Percentiles rank a stretch among this genome's conserved stretches.
These are phyloP conservation scores for Erodium trifolium DNA, from an alignment of 441 rosid species.

Conservation along the genomic window DNA sequence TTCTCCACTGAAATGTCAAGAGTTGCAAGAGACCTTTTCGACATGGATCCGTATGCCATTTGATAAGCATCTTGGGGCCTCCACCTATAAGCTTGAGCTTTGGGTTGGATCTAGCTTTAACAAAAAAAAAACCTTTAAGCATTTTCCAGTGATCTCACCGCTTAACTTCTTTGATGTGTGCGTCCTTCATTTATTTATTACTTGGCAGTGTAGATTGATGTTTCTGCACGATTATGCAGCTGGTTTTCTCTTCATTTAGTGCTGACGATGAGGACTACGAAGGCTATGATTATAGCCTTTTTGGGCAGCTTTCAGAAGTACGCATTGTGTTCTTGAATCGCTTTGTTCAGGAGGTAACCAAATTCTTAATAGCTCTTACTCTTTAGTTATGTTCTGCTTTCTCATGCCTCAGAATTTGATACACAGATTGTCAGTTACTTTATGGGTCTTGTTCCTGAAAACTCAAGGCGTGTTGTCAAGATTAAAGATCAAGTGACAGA, in stretches of 20 bases:
- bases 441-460: constrained; percentile 81
- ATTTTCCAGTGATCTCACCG: neutral
- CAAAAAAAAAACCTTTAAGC: neutral
- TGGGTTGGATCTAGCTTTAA: neutral
- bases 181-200: neutral
- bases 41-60: no score
- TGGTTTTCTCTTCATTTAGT: constrained; percentile 81
- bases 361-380: constrained; percentile 16
- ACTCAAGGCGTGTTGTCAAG: constrained; percentile 60
- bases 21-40: no score
- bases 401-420: constrained; percentile 25
- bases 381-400: constrained; percentile 23
- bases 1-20: no score
- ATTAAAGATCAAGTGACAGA: constrained; percentile 79
- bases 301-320: constrained; percentile 97
- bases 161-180: neutral
- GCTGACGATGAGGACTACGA: constrained; percentile 74
- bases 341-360: constrained; percentile 90
- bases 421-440: constrained; percentile 78
- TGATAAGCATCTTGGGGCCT: no score
- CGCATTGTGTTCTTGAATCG: constrained; percentile 92
- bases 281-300: constrained; percentile 85
- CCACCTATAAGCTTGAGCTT: no score
- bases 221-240: constrained; percentile 37
- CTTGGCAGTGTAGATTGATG: neutral